phyloP scores from a whole-genome alignment of 768 basidiomycete species.

The Pleurotus pulmonarius region DNA sequence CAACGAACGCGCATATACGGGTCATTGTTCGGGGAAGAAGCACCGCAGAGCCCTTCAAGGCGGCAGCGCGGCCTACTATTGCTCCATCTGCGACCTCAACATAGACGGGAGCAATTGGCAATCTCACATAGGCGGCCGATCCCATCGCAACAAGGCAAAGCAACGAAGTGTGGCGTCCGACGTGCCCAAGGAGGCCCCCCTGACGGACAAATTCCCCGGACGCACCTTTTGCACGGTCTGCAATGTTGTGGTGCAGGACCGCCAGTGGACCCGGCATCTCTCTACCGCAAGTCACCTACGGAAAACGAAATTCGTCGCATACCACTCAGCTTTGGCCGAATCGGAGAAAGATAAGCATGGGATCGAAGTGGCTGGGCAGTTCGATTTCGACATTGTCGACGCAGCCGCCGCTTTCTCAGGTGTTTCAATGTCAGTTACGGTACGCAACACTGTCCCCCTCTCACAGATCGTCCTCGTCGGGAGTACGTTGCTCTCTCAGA shows the following conservation, averaged over 20 bases:
- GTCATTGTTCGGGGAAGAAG: constrained; percentile 24
- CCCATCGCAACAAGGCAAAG: constrained; percentile 15
- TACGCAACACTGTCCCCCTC: constrained; percentile 24
- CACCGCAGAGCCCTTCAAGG: constrained; percentile 22
- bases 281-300: constrained; percentile 25
- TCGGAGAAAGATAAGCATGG: constrained; percentile 55
- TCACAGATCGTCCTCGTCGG: constrained; percentile 24
- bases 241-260: constrained; percentile 16
- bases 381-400: constrained; percentile 54
- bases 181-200: constrained; percentile 26
- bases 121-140: constrained; percentile 17
- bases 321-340: constrained; percentile 42
- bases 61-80: constrained; percentile 19
- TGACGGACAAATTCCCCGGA: constrained; percentile 10
- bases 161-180: constrained; percentile 18
- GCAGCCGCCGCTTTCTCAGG: constrained; percentile 23
- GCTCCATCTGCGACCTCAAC: constrained; percentile 28
- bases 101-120: constrained; percentile 21
- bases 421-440: constrained; percentile 11
- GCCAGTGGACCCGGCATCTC: constrained; percentile 31
- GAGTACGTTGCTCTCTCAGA: constrained; percentile 25
- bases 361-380: constrained; percentile 34
- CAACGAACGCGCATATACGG: constrained; percentile 14
- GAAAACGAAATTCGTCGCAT: constrained; percentile 26
- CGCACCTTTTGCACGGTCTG: constrained; percentile 25